Base-by-base conservation (phyloP, 148 eudicot species). In the Spergularia marina region DNA sequence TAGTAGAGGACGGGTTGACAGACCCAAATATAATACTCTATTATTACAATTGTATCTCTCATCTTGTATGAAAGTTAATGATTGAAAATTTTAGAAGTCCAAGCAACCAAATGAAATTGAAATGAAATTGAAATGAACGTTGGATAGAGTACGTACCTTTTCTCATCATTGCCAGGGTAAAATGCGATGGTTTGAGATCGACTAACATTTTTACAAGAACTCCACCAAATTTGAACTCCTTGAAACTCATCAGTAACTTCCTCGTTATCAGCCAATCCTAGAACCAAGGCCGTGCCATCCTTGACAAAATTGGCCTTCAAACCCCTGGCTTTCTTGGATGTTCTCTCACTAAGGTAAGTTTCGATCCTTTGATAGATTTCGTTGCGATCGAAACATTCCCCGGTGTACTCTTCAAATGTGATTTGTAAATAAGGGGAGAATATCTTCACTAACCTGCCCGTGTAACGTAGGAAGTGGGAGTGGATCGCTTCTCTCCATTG, bases 141-240 rank as follows among this genome's bases (percentile, higher is more conserved):
- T 2, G 1, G 36, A 30, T 0, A 20, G 11, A 6, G 36, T 3
- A 53, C n/a, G 0, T 79, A 80, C 79, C 83, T 76, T 65, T 71
- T 80, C 8, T 44, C 49, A 61, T 83, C 83, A 41, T 74, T 75
- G 0, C 75, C 77, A 16, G 79, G 79, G 39, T 23, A 77, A 40
- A 69, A 16, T 4, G 81, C 23, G 10, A 77, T 25, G 2, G 78
- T 63, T 47, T 78, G 58, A 11, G 66, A 17, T 17, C 25, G 74
- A 16, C 39, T 10, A 15, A 10, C 18, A 4, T 18, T 59, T 16
- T 58, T 70, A 12, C 25, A 62, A 11, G 73, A 60, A 30, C n/a
- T 57, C 84, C 86, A 83, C 84, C 82, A 71, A 11, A 85, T 73
- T 57, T 74, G 67, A 52, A 82, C 55, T 3, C 87, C 87, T 8